These are phyloP conservation scores for Rosa hybrid DNA, from an alignment of 331 rosid species.

Conservation along the genomic window DNA sequence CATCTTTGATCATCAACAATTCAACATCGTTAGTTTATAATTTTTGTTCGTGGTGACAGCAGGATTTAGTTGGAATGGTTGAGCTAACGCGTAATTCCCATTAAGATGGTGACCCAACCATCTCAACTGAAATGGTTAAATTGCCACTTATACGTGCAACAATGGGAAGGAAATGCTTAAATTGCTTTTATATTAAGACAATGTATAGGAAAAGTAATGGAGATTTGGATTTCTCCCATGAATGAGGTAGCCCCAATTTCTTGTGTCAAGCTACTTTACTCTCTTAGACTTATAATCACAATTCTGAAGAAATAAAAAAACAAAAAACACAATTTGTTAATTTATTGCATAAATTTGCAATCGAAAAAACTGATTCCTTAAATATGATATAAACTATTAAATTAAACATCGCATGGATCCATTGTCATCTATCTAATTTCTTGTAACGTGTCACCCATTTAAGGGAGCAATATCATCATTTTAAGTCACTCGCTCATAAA, in stretches of 20 bases:
- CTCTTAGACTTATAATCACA: neutral
- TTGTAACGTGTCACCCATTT: neutral
- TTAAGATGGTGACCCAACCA: neutral
- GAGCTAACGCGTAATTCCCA: conserved; percentile 11
- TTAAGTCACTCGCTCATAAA: neutral
- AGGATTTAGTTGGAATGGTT: conserved; percentile 5
- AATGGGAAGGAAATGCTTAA: neutral
- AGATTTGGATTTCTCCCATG: neutral
- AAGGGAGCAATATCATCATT: too few relatives aligned
- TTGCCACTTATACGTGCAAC: too few relatives aligned
- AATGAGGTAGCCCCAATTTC: neutral
- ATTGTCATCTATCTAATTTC: too few relatives aligned
- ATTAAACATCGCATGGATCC: neutral
- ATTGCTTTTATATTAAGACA: neutral
- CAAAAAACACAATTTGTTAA: too few relatives aligned
- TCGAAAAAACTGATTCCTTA: too few relatives aligned
- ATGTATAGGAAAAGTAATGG: neutral
- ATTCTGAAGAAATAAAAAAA: too few relatives aligned
- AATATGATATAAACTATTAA: too few relatives aligned
- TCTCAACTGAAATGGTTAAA: neutral
- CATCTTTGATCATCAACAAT: neutral
- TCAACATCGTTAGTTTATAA: neutral
- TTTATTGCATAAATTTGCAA: too few relatives aligned
- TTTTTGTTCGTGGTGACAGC: conserved; percentile 2
- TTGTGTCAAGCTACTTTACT: neutral